These are phyloP conservation scores for Ziziphus jujuba DNA, from an alignment of 306 rosid species.

Conservation along the genomic window DNA sequence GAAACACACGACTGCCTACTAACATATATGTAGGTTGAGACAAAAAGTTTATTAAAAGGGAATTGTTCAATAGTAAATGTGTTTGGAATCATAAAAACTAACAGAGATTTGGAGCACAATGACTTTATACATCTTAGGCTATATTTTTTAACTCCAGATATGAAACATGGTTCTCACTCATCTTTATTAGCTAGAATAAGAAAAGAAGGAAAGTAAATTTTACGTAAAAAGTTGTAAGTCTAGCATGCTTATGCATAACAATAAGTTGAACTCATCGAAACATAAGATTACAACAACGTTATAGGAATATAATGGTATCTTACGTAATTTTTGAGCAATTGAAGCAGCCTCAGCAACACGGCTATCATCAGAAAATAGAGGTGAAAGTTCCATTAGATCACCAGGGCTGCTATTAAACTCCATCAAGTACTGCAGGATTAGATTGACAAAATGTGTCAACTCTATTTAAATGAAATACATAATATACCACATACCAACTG, in stretches of 20 bases:
- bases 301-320: conserved; percentile 31
- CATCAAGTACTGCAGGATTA: conserved; percentile 89
- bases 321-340: conserved; percentile 97
- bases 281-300: not conserved
- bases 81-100: too few relatives aligned
- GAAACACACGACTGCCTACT: too few relatives aligned
- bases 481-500: conserved; percentile 18
- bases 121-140: too few relatives aligned
- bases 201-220: too few relatives aligned
- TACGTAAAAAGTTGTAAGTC: too few relatives aligned
- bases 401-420: conserved; percentile 99
- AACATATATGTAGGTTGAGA: too few relatives aligned
- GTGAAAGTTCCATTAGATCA: conserved; percentile 98
- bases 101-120: too few relatives aligned
- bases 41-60: too few relatives aligned
- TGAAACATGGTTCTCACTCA: too few relatives aligned
- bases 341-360: conserved; percentile 99
- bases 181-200: too few relatives aligned
- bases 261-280: not conserved
- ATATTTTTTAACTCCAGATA: too few relatives aligned
- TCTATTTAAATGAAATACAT: conserved; percentile 19
- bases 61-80: too few relatives aligned
- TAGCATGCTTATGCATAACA: not conserved
- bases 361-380: conserved; percentile 94
- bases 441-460: conserved; percentile 36